Evolutionary conservation across 257 asterid genomes (phyloP), one percentile per base, ranked within the genome.

Genomic region (Ocimum tenuiflorum): DNA sequence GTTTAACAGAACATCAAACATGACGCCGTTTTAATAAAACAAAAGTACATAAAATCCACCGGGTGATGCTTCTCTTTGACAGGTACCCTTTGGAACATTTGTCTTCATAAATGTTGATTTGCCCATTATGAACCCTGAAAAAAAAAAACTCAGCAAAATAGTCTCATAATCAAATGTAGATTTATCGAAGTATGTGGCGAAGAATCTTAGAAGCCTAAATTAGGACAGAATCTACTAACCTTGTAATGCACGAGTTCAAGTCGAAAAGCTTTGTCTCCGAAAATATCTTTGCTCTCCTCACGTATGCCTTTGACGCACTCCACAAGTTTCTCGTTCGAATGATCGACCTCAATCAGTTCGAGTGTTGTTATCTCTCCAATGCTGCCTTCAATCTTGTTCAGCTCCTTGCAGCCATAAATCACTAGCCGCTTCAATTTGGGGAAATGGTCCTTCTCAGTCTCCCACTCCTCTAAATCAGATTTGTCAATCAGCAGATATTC

Each of bases 281-380:
- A 59, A 31, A 3, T 5, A 4, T 13, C 18, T 13, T 9, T 29
- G n/a, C 20, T 67, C n/a, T 58, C 61, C 17, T 57, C 12, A n/a
- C n/a, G 50, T 22, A 57, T 46, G 19, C 0, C 11, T 17, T 35
- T 57, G 11, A 48, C 73, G 0, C 60, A 57, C 3, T 57, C 6
- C 27, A 58, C 51, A 1, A 68, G 41, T 45, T 27, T 1, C 11
- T 6, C 9, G 22, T 35, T 29, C 17, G n/a, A 0, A 13, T 8
- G 35, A 33, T 48, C 18, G 3, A 69, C 52, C 60, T 68, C 67
- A 46, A 68, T 68, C 20, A 57, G 3, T 14, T 58, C 43, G 12
- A 68, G 52, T 19, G 74, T 47, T 4, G 62, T 31, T n/a, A 69
- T 38, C 9, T 69, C 68, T 3, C 68, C 74, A 36, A 69, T 60